Evolutionary conservation across 495 filamentous ascomycete genomes (phyloP).

Genomic region (Xylona heveae): DNA sequence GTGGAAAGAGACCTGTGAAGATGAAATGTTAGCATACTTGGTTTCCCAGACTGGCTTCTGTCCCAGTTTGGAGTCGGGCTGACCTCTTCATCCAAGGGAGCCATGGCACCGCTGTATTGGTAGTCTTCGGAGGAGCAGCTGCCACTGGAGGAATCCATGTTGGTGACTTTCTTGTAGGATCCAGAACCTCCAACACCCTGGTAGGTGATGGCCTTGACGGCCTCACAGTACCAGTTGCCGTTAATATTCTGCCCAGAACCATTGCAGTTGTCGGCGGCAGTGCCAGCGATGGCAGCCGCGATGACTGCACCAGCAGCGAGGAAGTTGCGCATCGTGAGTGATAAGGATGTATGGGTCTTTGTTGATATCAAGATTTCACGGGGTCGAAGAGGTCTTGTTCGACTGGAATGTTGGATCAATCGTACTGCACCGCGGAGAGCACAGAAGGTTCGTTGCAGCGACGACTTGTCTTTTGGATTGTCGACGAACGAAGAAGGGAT

Average conservation of each 20-base stretch:
- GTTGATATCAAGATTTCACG: too few species aligned
- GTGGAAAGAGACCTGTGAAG: conserved; percentile 37
- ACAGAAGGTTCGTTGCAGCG: too few species aligned
- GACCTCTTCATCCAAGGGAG: conserved; percentile 48
- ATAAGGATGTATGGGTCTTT: too few species aligned
- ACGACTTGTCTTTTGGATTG: too few species aligned
- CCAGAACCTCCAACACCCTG: conserved; percentile 30
- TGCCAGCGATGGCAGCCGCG: conserved; percentile 5
- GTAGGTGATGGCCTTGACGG: conserved; percentile 37
- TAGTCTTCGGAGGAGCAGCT: conserved; percentile 24
- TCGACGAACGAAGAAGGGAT: too few species aligned
- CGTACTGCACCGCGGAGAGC: too few species aligned
- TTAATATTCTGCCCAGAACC: conserved; percentile 9
- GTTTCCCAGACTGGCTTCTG: too few species aligned
- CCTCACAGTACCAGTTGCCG: conserved; percentile 33
- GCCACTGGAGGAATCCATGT: conserved; percentile 32
- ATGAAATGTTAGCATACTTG: conserved; percentile 3
- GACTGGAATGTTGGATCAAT: too few species aligned
- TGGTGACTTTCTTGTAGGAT: conserved; percentile 32
- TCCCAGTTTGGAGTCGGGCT: conserved; percentile 9
- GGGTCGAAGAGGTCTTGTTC: too few species aligned
- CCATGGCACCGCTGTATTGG: conserved; percentile 31
- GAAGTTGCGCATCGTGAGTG: conserved; percentile 7
- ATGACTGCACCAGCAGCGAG: conserved; percentile 9
- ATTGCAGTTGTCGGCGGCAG: conserved; percentile 10